A percentile compares a stretch with the other conserved stretches of the same genome.
phyloP scores from a whole-genome alignment of 1,284 basidiomycete species.

The Rugosomyces carneus region DNA sequence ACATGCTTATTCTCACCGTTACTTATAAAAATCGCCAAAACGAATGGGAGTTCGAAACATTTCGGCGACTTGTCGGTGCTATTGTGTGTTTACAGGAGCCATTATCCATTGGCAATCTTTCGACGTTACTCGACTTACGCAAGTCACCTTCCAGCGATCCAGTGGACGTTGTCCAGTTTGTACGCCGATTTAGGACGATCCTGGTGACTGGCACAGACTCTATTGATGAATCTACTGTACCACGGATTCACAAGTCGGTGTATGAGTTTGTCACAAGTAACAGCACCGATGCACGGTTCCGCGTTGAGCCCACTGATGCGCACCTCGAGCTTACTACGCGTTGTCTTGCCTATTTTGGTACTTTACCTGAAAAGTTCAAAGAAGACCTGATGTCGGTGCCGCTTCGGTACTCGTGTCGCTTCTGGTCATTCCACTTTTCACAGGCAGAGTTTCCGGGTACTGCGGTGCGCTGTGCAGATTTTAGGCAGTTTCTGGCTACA shows the following conservation, averaged over 20 bases:
- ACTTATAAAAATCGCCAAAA: background rate
- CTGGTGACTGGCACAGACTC: conserved; percentile 6
- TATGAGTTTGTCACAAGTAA: no score
- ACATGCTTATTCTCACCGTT: conserved; percentile 7
- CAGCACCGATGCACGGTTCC: no score
- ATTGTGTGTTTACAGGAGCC: conserved; percentile 9
- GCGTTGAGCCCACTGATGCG: no score
- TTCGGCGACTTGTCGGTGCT: conserved; percentile 10
- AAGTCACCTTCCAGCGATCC: conserved; percentile 1
- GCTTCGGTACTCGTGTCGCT: conserved; percentile 7
- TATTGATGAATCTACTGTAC: conserved; percentile 5
- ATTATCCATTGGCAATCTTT: conserved; percentile 3
- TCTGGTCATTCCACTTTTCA: conserved; percentile 4
- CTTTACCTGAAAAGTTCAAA: no score
- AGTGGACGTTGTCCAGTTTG: conserved; percentile 10
- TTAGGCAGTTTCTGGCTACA: background rate
- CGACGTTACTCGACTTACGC: conserved; percentile 5
- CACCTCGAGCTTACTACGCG: no score
- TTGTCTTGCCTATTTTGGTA: no score
- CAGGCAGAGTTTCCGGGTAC: background rate
- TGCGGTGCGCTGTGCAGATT: background rate
- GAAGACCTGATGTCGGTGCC: no score
- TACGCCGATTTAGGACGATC: background rate
- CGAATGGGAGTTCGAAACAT: conserved; percentile 10
- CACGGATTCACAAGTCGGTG: conserved; percentile 12